Evolutionary conservation across 352 stramenopile genomes (phyloP), one percentile per base, ranked within the genome.

Genomic region (Phytophthora ramorum): DNA sequence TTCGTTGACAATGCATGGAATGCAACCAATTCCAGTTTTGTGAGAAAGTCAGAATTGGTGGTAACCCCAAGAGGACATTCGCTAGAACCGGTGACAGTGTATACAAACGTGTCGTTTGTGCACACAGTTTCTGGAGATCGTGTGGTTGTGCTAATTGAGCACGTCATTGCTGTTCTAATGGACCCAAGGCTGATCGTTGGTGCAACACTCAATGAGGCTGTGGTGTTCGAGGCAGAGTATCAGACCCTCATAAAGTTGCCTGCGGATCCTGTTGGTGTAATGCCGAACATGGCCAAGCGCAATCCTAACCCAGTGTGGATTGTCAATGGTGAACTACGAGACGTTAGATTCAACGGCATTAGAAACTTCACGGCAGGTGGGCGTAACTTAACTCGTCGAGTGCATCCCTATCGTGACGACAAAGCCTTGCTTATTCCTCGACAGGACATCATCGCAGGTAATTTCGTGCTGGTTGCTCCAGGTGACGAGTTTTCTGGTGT

Each of bases 191-290:
- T 47, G 12, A 24, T 57, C 7, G 14, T 63, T 45, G 28, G 14
- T 16, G 19, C 10, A 41, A 44, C 34, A n/a, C 51, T 63, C 28
- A 38, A 34, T 22, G 52, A 69, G 12, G 12, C 43, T 20, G 0
- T 62, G 4, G 60, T 68, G 17, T 58, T 69, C 28, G 49, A 66
- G 47, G 47, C 55, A 22, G 55, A 64, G 30, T 66, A 63, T 51
- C 44, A 65, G 41, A 47, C 38, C 9, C 20, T 28, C 14, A 64
- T 71, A 24, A 24, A 30, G 7, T 52, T 71, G 32, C 37, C 54
- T n/a, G 55, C 63, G 47, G 63, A 71, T 26, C 55, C 56, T 28
- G 48, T 13, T 32, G 47, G 53, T 16, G 34, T 67, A 22, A 24
- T 60, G 10, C 10, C 35, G 12, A 38, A 17, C 1, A 44, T 62